phyloP scores from a whole-genome alignment of 2,329 filamentous ascomycete genomes.

The Phaeosphaeriaceae sp. region DNA sequence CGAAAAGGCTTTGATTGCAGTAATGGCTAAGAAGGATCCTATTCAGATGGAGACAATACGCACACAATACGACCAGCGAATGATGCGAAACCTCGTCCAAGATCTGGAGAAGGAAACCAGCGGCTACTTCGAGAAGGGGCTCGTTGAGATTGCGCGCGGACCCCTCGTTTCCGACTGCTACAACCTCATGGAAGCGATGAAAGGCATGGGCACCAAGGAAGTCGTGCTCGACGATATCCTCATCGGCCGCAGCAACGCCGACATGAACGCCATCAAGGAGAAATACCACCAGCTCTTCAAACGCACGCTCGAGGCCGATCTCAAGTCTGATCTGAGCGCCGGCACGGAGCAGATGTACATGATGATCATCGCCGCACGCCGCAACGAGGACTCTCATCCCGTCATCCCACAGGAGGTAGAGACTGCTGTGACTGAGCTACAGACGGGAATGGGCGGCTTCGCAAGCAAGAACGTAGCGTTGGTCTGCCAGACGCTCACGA shows the following conservation, averaged over 20 bases:
- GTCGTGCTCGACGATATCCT: slow-evolving; percentile 84
- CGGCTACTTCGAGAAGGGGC: slow-evolving; percentile 75
- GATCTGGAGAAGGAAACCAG: slow-evolving; percentile 80
- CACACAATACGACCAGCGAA: slow-evolving; percentile 69
- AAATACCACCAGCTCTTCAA: slow-evolving; percentile 75
- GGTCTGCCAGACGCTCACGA: slow-evolving; percentile 80
- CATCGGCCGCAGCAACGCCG: slow-evolving; percentile 83
- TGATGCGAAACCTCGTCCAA: slow-evolving; percentile 71
- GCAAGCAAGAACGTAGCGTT: slow-evolving; percentile 76
- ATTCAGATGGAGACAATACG: slow-evolving; percentile 72
- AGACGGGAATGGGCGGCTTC: slow-evolving; percentile 71
- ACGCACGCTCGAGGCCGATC: slow-evolving; percentile 72
- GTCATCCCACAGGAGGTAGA: slow-evolving; percentile 78
- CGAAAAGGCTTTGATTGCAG: slow-evolving; percentile 76
- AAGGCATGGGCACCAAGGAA: slow-evolving; percentile 87
- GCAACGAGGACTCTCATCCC: slow-evolving; percentile 79
- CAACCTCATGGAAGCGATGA: slow-evolving; percentile 74
- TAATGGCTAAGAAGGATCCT: slow-evolving; percentile 77
- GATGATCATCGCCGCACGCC: slow-evolving; percentile 77
- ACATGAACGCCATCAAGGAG: slow-evolving; percentile 84
- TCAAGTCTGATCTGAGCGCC: slow-evolving; percentile 81
- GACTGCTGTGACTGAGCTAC: slow-evolving; percentile 77
- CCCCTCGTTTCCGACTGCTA: slow-evolving; percentile 80
- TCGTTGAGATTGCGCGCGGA: slow-evolving; percentile 78
- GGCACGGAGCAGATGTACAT: slow-evolving; percentile 88